phyloP scores from a whole-genome alignment of 129 eudicot species.

The Heracleum sosnowskyi region DNA sequence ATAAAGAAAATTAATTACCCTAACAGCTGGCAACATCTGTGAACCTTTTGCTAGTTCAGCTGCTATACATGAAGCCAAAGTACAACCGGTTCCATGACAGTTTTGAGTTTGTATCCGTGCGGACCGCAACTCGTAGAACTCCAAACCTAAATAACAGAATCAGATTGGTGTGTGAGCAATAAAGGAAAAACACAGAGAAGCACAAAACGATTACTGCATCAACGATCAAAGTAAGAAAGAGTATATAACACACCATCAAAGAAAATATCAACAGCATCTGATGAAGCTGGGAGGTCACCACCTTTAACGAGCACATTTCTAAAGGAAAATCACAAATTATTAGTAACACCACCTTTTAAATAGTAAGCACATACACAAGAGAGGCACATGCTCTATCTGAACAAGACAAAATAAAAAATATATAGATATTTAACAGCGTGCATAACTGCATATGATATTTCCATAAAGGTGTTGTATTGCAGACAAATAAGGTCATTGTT shows the following conservation, averaged over 20 bases:
- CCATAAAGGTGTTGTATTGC: not conserved
- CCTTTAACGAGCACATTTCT: slow-evolving; percentile 94
- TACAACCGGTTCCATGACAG: slow-evolving; percentile 96
- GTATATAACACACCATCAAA: slow-evolving; percentile 51
- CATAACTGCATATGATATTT: not conserved
- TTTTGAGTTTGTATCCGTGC: slow-evolving; percentile 58
- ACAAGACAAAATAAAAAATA: not conserved
- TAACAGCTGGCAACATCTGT: slow-evolving; percentile 71
- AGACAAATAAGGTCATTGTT: not conserved
- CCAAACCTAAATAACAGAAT: slow-evolving; percentile 7
- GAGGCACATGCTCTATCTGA: not conserved
- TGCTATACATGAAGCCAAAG: slow-evolving; percentile 92
- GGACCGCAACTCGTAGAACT: slow-evolving; percentile 66
- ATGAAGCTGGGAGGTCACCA: slow-evolving; percentile 74
- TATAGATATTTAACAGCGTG: not conserved
- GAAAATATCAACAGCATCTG: slow-evolving; percentile 85
- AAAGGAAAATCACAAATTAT: slow-evolving; percentile 9
- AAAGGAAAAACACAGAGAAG: not conserved
- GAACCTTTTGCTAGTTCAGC: slow-evolving; percentile 95
- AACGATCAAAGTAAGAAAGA: slow-evolving; percentile 3
- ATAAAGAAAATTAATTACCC: slow-evolving; percentile 33
- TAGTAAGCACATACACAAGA: not conserved
- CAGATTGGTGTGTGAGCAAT: not conserved
- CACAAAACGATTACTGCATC: not conserved
- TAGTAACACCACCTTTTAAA: slow-evolving; percentile 5